Evolutionary conservation across 2,329 filamentous ascomycete genomes (phyloP).

Genomic region (Alternaria incomplexa): DNA sequence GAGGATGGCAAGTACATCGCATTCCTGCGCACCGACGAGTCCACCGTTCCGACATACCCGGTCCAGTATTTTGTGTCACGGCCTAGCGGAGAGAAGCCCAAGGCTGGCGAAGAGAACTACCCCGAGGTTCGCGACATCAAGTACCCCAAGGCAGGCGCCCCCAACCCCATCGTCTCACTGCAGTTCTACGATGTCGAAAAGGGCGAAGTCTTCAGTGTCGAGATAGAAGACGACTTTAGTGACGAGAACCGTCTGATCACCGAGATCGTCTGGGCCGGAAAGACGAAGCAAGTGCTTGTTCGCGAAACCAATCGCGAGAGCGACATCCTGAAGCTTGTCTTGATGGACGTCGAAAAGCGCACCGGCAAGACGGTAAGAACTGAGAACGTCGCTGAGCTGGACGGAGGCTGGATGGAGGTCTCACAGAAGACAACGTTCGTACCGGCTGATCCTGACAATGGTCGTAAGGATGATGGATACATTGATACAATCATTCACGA

Average conservation of each 20-base stretch:
- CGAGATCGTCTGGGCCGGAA: constrained; percentile 87
- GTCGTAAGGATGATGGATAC: constrained; percentile 83
- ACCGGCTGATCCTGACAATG: constrained; percentile 78
- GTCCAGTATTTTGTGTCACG: constrained; percentile 91
- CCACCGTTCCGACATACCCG: constrained; percentile 86
- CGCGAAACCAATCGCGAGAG: constrained; percentile 95
- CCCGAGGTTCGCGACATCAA: constrained; percentile 92
- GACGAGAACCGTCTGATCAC: constrained; percentile 89
- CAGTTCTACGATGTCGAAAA: constrained; percentile 86
- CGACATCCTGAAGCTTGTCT: constrained; percentile 83
- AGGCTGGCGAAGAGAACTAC: constrained; percentile 80
- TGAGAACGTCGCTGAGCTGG: constrained; percentile 80
- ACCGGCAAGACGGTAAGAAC: constrained; percentile 80
- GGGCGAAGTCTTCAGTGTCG: constrained; percentile 78
- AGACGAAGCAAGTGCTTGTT: constrained; percentile 75
- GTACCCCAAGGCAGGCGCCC: constrained; percentile 93
- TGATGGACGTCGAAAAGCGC: constrained; percentile 78
- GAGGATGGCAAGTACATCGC: constrained; percentile 86
- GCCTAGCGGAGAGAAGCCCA: constrained; percentile 74
- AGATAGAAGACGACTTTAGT: constrained; percentile 76
- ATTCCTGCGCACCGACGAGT: constrained; percentile 93
- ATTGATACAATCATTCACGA: constrained; percentile 89
- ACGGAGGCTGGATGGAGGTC: constrained; percentile 97
- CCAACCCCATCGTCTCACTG: constrained; percentile 88
- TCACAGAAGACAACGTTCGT: constrained; percentile 85